Evolutionary conservation across 768 basidiomycete species (phyloP), one percentile per base, ranked within the genome.

Genomic region (Boletus rubescentipes): DNA sequence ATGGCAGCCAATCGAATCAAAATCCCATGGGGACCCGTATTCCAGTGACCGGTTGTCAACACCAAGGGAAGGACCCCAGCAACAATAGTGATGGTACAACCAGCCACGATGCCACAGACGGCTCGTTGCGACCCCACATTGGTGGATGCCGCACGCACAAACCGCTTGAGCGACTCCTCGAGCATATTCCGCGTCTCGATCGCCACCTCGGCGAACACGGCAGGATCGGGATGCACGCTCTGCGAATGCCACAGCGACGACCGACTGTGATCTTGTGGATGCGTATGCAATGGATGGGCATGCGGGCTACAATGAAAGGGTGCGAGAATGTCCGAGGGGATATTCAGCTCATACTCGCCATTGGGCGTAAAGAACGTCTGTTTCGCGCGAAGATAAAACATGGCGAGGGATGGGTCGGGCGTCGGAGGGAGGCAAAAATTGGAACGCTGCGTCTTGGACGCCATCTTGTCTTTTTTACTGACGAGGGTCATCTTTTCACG

Each of bases 361-460:
- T 81, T 81, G 18, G 87, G 87, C 3, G 84, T 86, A 57, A 91
- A 81, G 66, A 92, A 92, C 1, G 89, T 91, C 64, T 88, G 82
- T 60, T 89, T 90, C 10, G 89, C 89, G 35, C 89, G 84, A 4
- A 81, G 74, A 64, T 88, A 92, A 71, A 90, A 91, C 75, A 87
- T 79, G 55, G 86, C 81, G 45, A 91, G 75, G 5, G 83, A 70
- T 0, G 81, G 80, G 45, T 77, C 75, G 29, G 77, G 79, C 3
- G 66, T 59, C 3, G 76, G 62, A 0, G 77, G 75, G 5, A 67
- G 57, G 5, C 53, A 34, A 20, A 66, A 68, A 58, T 64, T 21
- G 63, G 62, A 57, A 70, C 67, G 56, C 54, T 67, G 56, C 65
- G 74, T 31, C 67, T 72, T 57, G 68, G 73, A 36, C 62, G 59